phyloP scores from a whole-genome alignment of 768 basidiomycete species.

The Gymnopilus junonius region DNA sequence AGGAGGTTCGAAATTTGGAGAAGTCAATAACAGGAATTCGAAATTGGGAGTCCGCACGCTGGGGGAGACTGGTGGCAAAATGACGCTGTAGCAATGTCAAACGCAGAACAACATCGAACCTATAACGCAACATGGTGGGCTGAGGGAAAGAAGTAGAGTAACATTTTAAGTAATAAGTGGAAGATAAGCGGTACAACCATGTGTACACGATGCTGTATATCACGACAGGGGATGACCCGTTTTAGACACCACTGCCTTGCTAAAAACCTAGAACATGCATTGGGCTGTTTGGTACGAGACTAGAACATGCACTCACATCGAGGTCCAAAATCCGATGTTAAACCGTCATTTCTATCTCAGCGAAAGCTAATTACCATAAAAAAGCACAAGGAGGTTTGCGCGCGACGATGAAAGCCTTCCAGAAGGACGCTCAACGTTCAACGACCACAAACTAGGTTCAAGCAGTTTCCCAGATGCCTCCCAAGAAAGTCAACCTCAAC shows the following conservation, averaged over 20 bases:
- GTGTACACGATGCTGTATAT: neutral
- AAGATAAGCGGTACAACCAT: constrained; percentile 16
- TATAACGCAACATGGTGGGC: constrained; percentile 29
- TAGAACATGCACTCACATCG: constrained; percentile 13
- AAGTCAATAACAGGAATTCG: constrained; percentile 83
- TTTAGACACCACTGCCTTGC: neutral
- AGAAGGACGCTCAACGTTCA: neutral
- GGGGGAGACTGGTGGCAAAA: constrained; percentile 28
- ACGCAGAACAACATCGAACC: constrained; percentile 25
- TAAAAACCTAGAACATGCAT: constrained; percentile 9
- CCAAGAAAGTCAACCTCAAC: constrained; percentile 18
- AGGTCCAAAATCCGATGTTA: neutral
- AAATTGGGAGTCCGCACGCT: constrained; percentile 38
- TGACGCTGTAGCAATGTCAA: constrained; percentile 24
- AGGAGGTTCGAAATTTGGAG: constrained; percentile 59
- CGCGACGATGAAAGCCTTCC: constrained; percentile 6
- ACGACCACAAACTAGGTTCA: neutral
- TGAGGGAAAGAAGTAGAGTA: neutral
- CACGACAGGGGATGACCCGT: neutral
- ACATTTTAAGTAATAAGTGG: neutral
- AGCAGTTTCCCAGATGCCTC: constrained; percentile 8
- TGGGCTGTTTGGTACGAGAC: neutral
- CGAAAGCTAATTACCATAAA: constrained; percentile 2
- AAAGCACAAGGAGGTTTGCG: constrained; percentile 14
- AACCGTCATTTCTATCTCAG: constrained; percentile 10